phyloP scores from a whole-genome alignment of 148 eudicot genomes.

The Pouteria glomerata region DNA sequence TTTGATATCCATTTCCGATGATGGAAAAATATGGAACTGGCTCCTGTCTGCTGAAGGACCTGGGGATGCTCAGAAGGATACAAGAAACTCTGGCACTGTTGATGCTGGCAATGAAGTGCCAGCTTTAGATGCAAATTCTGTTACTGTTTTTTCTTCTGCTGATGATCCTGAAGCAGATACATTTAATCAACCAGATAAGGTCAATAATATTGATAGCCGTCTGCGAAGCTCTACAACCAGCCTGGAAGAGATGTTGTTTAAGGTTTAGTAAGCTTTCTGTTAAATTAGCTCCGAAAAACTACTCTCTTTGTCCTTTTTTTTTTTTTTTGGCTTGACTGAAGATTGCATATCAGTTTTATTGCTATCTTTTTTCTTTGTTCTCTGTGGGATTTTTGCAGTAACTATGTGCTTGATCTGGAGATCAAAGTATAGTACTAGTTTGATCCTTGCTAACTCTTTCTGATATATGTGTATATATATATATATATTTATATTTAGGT shows the following conservation, averaged over 20 bases:
- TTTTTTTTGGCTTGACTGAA: not conserved
- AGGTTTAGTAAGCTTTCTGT: conserved; percentile 38
- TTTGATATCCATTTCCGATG: conserved; percentile 83
- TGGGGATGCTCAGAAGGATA: conserved; percentile 43
- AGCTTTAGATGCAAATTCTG: conserved; percentile 23
- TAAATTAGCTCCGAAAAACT: not conserved
- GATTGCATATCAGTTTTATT: not conserved
- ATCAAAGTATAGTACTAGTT: too few relatives aligned
- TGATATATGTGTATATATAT: too few relatives aligned
- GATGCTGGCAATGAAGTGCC: conserved; percentile 28
- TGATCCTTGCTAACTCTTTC: too few relatives aligned
- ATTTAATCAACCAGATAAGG: too few relatives aligned
- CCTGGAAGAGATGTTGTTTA: conserved; percentile 51
- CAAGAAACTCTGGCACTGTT: conserved; percentile 18
- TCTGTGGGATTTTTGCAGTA: too few relatives aligned
- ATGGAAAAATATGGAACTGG: conserved; percentile 99
- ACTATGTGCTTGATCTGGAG: too few relatives aligned
- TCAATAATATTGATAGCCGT: conserved; percentile 21
- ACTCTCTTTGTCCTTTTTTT: too few relatives aligned
- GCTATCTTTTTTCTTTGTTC: too few relatives aligned
- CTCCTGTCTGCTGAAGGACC: conserved; percentile 78
- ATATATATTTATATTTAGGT: too few relatives aligned
- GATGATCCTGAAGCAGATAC: conserved; percentile 25
- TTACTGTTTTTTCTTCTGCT: conserved; percentile 21
- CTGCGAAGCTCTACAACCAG: conserved; percentile 28